Evolutionary conservation across 768 basidiomycete species (phyloP).

Genomic region (Pisolithus marmoratus): DNA sequence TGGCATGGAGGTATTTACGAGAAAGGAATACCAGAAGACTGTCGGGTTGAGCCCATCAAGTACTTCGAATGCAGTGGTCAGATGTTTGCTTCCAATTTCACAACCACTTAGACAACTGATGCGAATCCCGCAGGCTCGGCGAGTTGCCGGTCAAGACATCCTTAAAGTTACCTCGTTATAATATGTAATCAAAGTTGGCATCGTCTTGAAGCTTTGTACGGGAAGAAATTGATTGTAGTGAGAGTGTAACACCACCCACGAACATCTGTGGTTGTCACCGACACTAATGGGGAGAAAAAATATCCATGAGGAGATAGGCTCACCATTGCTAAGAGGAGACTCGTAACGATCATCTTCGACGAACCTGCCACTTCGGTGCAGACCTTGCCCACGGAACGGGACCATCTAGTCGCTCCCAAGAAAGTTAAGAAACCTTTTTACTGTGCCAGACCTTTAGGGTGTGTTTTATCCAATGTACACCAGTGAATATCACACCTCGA

Average conservation of each 20-base stretch:
- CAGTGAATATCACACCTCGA: too few species aligned
- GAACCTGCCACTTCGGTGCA: slow-evolving; percentile 3
- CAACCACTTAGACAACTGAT: slow-evolving; percentile 6
- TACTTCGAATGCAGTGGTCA: slow-evolving; percentile 7
- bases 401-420: slow-evolving; percentile 25
- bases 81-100: slow-evolving; percentile 8
- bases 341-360: too few species aligned
- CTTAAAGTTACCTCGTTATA: too few species aligned
- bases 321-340: too few species aligned
- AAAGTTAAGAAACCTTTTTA: slow-evolving; percentile 41
- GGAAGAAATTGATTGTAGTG: too few species aligned
- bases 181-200: not conserved
- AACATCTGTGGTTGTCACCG: too few species aligned
- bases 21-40: slow-evolving; percentile 4
- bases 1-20: slow-evolving; percentile 22
- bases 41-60: slow-evolving; percentile 2
- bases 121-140: too few species aligned
- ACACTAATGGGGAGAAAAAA: too few species aligned
- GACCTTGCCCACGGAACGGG: slow-evolving; percentile 25
- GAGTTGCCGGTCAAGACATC: too few species aligned
- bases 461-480: slow-evolving; percentile 6
- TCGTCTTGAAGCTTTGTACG: too few species aligned
- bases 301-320: too few species aligned
- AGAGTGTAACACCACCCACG: too few species aligned
- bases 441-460: slow-evolving; percentile 46